Evolutionary conservation across 2,329 filamentous ascomycete genomes (phyloP).

Genomic region (Rhynchosporium secalis): DNA sequence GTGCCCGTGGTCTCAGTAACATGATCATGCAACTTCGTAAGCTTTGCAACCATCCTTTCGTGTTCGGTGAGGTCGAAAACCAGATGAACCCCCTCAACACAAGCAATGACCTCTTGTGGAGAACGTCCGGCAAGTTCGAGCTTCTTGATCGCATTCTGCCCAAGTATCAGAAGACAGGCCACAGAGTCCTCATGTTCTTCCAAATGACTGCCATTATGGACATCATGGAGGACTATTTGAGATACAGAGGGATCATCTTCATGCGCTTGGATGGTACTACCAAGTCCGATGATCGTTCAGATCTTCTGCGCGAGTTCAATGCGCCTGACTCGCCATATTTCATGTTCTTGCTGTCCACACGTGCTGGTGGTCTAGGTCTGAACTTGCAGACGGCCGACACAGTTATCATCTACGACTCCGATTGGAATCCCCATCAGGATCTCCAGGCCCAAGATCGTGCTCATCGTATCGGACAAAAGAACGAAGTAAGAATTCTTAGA

Average conservation of each 20-base stretch:
- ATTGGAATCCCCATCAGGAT: slow-evolving; percentile 99
- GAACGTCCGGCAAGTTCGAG: slow-evolving; percentile 96
- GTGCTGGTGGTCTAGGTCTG: slow-evolving; percentile 94
- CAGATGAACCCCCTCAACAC: slow-evolving; percentile 90
- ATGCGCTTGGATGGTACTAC: slow-evolving; percentile 94
- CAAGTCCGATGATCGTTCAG: slow-evolving; percentile 95
- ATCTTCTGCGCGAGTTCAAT: slow-evolving; percentile 87
- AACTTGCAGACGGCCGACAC: slow-evolving; percentile 98
- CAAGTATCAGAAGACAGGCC: slow-evolving; percentile 87
- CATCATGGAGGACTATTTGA: slow-evolving; percentile 98
- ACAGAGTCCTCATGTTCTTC: slow-evolving; percentile 99
- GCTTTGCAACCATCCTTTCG: slow-evolving; percentile 98
- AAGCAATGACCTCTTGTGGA: slow-evolving; percentile 93
- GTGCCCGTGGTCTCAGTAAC: slow-evolving; percentile 92
- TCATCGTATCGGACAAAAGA: slow-evolving; percentile 99
- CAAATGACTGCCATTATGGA: slow-evolving; percentile 99
- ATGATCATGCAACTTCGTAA: slow-evolving; percentile 99
- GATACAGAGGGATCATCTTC: slow-evolving; percentile 79
- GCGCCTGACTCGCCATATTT: slow-evolving; percentile 88
- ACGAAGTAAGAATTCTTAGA: slow-evolving; percentile 94
- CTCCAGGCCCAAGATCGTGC: slow-evolving; percentile 98
- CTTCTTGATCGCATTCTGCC: slow-evolving; percentile 87
- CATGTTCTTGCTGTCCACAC: slow-evolving; percentile 97
- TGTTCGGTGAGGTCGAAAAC: slow-evolving; percentile 96
- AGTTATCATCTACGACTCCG: slow-evolving; percentile 98